Base-by-base conservation (phyloP, 352 stramenopile species). In the Globisporangium abappressorium region DNA sequence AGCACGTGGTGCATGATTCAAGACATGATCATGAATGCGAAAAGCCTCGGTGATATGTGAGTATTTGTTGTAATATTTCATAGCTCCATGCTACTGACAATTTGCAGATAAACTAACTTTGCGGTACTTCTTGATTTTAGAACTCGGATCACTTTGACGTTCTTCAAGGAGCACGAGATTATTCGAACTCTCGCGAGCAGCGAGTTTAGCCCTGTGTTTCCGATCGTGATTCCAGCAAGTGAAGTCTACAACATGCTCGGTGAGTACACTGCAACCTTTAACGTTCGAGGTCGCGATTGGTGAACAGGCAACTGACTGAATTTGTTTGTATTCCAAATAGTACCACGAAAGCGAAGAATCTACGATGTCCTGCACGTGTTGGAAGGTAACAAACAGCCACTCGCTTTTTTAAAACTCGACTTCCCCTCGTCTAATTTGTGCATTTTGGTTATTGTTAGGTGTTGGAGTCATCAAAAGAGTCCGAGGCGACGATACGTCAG, bases 301-400 rank as follows among this genome's bases (percentile, higher is more conserved):
- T 5, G 14, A 47, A n/a, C 14, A 18, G 38, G 14, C 15, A 47
- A n/a, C 41, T 47, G 41, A 47, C 3, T 57, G 38, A 18, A 12
- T 11, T 33, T 5, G 15, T 58, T 41, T 46, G 38, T 18, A 12
- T 64, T 70, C 36, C 41, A 11, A 60, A 34, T 56, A 93, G 85
- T 89, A 38, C 75, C 81, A 38, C 73, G 82, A 43, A 93, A 93
- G 60, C 78, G 85, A 58, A 72, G 85, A 5, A 85, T 91, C 9
- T 93, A 93, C 61, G 85, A 93, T 61, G 85, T 92, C 11, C 69
- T 93, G 24, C 84, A 93, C 54, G 85, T 93, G 3, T 64, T 93
- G 18, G 85, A 93, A 91, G 85, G 85, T 90, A 70, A 9, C 30
- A 33, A 33, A 33, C 30, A 33, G 5, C 15, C 30, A 22, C 7